Conservation (phyloP, 352 stramenopile genomes). For the Phytophthora cactorum region DNA sequence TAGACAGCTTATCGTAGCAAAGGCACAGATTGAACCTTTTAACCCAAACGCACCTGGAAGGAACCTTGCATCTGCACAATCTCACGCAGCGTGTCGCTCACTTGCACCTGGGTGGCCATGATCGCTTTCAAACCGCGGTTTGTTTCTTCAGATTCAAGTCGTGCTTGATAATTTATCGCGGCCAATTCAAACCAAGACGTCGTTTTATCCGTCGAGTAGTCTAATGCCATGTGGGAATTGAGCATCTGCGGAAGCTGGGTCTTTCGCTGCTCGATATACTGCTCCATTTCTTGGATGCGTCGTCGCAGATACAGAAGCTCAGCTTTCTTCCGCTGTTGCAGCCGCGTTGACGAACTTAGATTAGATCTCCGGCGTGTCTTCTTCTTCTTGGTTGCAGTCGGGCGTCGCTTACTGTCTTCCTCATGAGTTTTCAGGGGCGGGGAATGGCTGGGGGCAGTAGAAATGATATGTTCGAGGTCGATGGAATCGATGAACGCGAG, state of each 20-base stretch:
- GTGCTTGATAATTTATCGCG: neutral
- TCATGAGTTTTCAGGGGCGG: neutral
- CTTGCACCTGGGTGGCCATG: conserved; percentile 3
- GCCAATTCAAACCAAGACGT: neutral
- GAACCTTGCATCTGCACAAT: conserved; percentile 3
- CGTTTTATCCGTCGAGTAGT: neutral
- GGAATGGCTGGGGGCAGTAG: neutral
- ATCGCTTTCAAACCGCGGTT: conserved; percentile 9
- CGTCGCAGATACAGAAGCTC: conserved; percentile 6
- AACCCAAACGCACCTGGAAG: neutral
- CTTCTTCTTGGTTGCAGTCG: neutral
- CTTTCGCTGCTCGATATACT: neutral
- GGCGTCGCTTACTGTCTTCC: neutral
- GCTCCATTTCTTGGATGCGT: neutral
- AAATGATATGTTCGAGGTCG: neutral
- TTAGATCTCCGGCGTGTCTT: conserved; percentile 1
- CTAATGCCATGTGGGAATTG: neutral
- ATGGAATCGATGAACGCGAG: conserved; percentile 2
- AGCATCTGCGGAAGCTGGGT: neutral
- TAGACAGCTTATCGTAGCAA: too few relatives aligned
- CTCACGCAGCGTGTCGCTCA: neutral
- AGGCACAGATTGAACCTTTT: too few relatives aligned
- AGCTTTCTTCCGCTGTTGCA: conserved; percentile 8
- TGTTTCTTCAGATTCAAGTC: conserved; percentile 13
- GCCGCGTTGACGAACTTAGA: conserved; percentile 1